Evolutionary conservation across 352 stramenopile species (phyloP), one percentile per base, ranked within the genome.

Genomic region (Phytophthora pseudosyringae): DNA sequence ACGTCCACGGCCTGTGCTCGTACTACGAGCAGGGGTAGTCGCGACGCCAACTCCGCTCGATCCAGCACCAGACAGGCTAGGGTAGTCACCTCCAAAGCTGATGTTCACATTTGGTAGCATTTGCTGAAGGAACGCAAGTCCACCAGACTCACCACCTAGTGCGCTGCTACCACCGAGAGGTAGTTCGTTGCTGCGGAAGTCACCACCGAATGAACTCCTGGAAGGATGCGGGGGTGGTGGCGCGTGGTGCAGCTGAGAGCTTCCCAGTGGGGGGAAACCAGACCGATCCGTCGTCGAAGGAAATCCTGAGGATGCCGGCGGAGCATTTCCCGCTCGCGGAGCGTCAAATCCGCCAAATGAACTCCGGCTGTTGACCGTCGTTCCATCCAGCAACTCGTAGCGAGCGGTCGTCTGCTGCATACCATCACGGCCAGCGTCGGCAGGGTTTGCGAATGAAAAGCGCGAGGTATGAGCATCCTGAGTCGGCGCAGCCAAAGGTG

Each of bases 41-140:
- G 54, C 38, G 39, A 31, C 29, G 25, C 33, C 55, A 51, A 73
- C 18, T 28, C 29, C 63, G 18, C 36, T 64, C 16, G 60, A 41
- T 28, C 41, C 55, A 26, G 43, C 12, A 11, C 53, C 60, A 18
- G 56, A 38, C n/a, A 65, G 15, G 28, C 53, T 75, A 12, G 72
- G 61, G 41, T 87, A 93, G 43, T 93, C 81, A 16, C 83, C 81
- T n/a, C 86, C 85, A 50, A 83, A 91, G 73, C 86, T 95, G 50
- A 95, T 95, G 73, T 95, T 93, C 29, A 95, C 86, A 53, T 95
- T 95, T 9, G 86, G 86, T 15, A 95, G 80, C 86, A 95, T 95
- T 59, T 93, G 82, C 78, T 95, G 86, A 28, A 95, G 69, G 63
- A 93, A 95, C 36, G 84, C 86, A 1, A 95, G 69, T 0, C 86